phyloP scores from a whole-genome alignment of 805 yeast genomes.

The Nakazawaea pomicola region DNA sequence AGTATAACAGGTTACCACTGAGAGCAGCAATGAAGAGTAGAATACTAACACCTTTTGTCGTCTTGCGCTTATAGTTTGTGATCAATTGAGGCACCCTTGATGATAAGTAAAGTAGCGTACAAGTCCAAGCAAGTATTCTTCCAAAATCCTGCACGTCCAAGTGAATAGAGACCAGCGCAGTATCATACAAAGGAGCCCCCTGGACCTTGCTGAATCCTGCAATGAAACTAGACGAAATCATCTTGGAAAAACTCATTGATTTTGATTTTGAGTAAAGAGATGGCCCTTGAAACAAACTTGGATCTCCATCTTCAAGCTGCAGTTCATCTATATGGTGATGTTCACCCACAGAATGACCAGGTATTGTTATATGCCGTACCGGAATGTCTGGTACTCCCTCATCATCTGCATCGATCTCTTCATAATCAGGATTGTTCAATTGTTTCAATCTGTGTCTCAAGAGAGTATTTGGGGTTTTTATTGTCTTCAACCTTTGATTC shows the following conservation, averaged over 20 bases:
- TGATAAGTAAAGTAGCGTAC: conserved; percentile 41
- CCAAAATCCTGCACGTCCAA: too few relatives aligned
- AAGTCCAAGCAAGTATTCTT: conserved; percentile 42
- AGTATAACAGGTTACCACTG: conserved; percentile 44
- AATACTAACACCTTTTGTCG: conserved; percentile 49
- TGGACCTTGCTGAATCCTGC: conserved; percentile 24
- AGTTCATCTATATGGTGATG: too few relatives aligned
- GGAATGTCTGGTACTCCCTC: conserved; percentile 5
- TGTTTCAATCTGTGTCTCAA: conserved; percentile 7
- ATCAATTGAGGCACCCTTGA: conserved; percentile 50
- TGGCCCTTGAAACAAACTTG: neutral
- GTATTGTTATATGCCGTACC: conserved; percentile 7
- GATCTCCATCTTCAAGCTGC: too few relatives aligned
- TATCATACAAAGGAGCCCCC: conserved; percentile 18
- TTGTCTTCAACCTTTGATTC: too few relatives aligned
- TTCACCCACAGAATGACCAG: too few relatives aligned
- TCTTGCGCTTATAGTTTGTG: conserved; percentile 38
- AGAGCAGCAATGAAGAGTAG: conserved; percentile 44
- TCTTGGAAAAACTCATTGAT: conserved; percentile 16
- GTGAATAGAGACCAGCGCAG: too few relatives aligned
- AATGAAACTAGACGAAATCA: conserved; percentile 25
- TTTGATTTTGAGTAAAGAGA: neutral
- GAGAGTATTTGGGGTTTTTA: conserved; percentile 3
- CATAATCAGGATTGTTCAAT: neutral
- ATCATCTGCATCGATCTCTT: conserved; percentile 11